Evolutionary conservation across 495 filamentous ascomycete genomes (phyloP).

Genomic region (Annulohypoxylon maeteangense): DNA sequence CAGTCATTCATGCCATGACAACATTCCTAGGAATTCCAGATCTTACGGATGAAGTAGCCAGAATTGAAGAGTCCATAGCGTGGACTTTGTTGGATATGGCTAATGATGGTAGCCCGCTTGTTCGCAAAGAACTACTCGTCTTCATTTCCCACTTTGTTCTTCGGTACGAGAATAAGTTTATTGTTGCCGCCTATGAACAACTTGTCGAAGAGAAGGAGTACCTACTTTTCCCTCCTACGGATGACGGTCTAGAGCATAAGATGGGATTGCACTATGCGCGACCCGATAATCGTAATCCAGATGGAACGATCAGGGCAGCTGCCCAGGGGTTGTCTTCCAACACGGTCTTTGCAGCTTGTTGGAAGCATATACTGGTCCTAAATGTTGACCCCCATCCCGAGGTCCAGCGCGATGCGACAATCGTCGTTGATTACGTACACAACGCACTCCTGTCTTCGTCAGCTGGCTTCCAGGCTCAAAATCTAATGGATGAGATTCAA

Average conservation of each 20-base stretch:
- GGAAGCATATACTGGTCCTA: conserved; percentile 91
- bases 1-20: conserved; percentile 91
- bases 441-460: conserved; percentile 78
- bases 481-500: conserved; percentile 80
- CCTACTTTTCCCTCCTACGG: conserved; percentile 58
- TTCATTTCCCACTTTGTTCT: conserved; percentile 93
- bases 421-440: conserved; percentile 87
- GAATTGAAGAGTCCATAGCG: conserved; percentile 88
- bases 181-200: conserved; percentile 92
- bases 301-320: conserved; percentile 60
- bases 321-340: conserved; percentile 76
- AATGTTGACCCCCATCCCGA: conserved; percentile 96
- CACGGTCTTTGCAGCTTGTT: conserved; percentile 89
- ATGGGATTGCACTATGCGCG: conserved; percentile 66
- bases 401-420: conserved; percentile 82
- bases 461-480: conserved; percentile 73
- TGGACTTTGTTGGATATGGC: conserved; percentile 86
- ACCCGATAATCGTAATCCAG: conserved; percentile 58
- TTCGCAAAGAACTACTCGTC: conserved; percentile 89
- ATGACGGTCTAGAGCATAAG: conserved; percentile 65
- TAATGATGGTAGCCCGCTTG: conserved; percentile 89
- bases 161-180: conserved; percentile 90
- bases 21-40: conserved; percentile 95
- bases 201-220: conserved; percentile 84
- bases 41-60: conserved; percentile 87